These are phyloP conservation scores for Ophiostoma sp. DNA, from an alignment of 2,329 filamentous ascomycete genomes.

Conservation along the genomic window DNA sequence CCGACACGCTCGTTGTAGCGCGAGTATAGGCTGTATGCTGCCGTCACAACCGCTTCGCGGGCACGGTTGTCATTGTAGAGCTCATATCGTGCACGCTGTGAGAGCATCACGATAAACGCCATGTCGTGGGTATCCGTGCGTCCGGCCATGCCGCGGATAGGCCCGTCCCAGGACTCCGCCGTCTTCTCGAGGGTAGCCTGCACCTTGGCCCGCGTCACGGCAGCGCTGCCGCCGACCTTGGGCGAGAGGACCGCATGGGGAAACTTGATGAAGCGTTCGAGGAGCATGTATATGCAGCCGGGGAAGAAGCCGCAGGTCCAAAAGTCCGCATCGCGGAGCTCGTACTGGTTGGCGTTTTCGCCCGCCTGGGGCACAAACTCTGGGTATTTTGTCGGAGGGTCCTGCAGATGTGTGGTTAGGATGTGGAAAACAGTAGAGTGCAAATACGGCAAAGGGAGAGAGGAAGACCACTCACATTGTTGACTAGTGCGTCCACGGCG, in stretches of 20 bases:
- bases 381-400: constrained; percentile 27
- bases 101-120: constrained; percentile 49
- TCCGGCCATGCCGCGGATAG: constrained; percentile 34
- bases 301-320: constrained; percentile 41
- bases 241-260: constrained; percentile 26
- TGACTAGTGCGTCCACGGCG: constrained; percentile 20
- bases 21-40: constrained; percentile 40
- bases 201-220: constrained; percentile 21
- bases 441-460: neutral
- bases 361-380: constrained; percentile 29
- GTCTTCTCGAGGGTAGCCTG: constrained; percentile 29
- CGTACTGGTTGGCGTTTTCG: constrained; percentile 23
- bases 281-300: constrained; percentile 34
- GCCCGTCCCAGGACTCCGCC: constrained; percentile 34
- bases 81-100: constrained; percentile 45
- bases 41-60: constrained; percentile 38
- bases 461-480: constrained; percentile 9
- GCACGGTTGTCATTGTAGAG: constrained; percentile 33
- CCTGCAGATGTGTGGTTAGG: neutral
- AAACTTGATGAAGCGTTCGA: constrained; percentile 34
- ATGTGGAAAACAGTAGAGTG: neutral
- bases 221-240: constrained; percentile 21
- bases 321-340: constrained; percentile 27
- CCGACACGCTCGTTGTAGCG: constrained; percentile 40
- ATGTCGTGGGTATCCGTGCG: constrained; percentile 50